Evolutionary conservation across 495 filamentous ascomycete genomes (phyloP).

Genomic region (Daldinia vernicosa): DNA sequence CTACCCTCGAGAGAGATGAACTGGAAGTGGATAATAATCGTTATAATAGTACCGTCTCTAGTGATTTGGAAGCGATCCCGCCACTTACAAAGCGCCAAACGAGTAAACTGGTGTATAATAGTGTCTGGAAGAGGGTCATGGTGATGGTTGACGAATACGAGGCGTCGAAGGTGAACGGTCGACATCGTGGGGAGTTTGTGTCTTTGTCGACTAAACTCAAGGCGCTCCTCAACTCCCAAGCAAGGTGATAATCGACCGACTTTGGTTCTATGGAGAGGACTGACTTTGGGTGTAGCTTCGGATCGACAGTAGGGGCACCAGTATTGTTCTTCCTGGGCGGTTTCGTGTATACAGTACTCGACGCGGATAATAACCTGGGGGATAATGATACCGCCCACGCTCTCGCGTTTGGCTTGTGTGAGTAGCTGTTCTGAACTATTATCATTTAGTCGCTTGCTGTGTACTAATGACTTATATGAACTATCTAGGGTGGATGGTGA

Average conservation of each 20-base stretch:
- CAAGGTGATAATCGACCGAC: constrained; percentile 28
- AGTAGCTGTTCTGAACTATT: constrained; percentile 33
- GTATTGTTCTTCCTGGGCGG: constrained; percentile 58
- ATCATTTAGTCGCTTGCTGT: neutral
- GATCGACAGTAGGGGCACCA: constrained; percentile 57
- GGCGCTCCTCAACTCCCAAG: constrained; percentile 42
- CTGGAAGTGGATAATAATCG: neutral
- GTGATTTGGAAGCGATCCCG: constrained; percentile 19
- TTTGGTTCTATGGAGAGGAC: neutral
- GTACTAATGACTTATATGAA: constrained; percentile 30
- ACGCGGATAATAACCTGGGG: constrained; percentile 46
- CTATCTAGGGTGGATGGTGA: constrained; percentile 44
- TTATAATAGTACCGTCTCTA: constrained; percentile 12
- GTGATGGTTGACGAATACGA: constrained; percentile 43
- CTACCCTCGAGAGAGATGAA: constrained; percentile 37
- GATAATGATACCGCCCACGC: constrained; percentile 55
- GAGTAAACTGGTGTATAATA: constrained; percentile 40
- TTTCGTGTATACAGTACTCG: constrained; percentile 54
- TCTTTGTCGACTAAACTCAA: constrained; percentile 43
- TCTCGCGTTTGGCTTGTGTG: constrained; percentile 60
- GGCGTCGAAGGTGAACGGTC: constrained; percentile 4
- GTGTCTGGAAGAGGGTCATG: constrained; percentile 43
- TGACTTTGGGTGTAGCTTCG: constrained; percentile 48
- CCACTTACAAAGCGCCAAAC: neutral
- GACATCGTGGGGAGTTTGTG: constrained; percentile 13